These are phyloP conservation scores for Ormosia emarginata DNA, from an alignment of 306 rosid genomes.

Conservation along the genomic window DNA sequence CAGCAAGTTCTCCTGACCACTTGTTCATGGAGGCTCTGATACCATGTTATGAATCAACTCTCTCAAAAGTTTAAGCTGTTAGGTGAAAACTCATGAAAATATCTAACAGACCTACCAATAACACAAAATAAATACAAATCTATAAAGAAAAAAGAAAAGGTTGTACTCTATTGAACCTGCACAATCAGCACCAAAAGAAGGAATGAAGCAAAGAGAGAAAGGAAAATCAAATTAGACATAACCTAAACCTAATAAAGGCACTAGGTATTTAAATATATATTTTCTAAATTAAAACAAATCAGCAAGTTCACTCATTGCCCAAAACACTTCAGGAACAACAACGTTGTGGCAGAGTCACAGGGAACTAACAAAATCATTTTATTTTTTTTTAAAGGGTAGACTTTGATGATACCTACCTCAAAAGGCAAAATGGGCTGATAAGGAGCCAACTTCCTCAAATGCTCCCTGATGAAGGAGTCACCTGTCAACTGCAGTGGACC, in stretches of 20 bases:
- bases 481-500: constrained; percentile 46
- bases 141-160: not conserved
- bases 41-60: too few species aligned
- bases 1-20: too few species aligned
- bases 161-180: too few species aligned
- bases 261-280: not conserved
- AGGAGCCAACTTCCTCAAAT: constrained; percentile 77
- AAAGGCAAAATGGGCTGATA: constrained; percentile 94
- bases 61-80: too few species aligned
- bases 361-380: not conserved
- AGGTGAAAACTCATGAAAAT: too few species aligned
- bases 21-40: too few species aligned
- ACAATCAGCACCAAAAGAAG: not conserved
- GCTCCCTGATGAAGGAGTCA: constrained; percentile 83
- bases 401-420: constrained; percentile 46
- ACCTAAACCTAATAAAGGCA: not conserved
- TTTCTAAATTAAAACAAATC: not conserved
- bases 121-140: not conserved
- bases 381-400: too few species aligned
- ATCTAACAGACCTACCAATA: not conserved
- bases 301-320: not conserved
- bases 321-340: not conserved
- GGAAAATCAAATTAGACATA: not conserved
- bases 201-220: not conserved
- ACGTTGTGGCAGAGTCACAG: not conserved